A percentile compares a stretch with the other conserved stretches of the same genome.
phyloP scores from a whole-genome alignment of 2,329 filamentous ascomycete genomes.

The Penicillium sclerotigenum region DNA sequence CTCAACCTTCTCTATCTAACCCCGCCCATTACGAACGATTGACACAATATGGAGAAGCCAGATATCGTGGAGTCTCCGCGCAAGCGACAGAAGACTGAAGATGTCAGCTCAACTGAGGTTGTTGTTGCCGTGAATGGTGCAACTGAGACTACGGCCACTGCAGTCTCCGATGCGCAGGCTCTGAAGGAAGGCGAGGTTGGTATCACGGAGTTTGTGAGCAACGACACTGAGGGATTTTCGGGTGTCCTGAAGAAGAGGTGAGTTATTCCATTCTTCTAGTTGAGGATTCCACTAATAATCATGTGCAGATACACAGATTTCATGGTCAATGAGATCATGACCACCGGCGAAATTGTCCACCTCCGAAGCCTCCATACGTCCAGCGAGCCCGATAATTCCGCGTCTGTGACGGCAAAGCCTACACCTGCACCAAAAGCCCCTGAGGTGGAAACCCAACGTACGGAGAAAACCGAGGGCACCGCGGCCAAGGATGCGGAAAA shows the following conservation, averaged over 20 bases:
- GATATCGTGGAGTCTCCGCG: constrained; percentile 36
- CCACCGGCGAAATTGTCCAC: constrained; percentile 72
- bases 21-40: constrained; percentile 3
- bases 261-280: background rate
- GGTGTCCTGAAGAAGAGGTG: constrained; percentile 67
- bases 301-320: constrained; percentile 76
- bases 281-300: constrained; percentile 2
- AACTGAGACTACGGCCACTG: constrained; percentile 9
- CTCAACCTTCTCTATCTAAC: constrained; percentile 10
- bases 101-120: constrained; percentile 17
- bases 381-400: constrained; percentile 10
- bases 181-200: constrained; percentile 52
- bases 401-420: constrained; percentile 2
- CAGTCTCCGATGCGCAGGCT: constrained; percentile 30
- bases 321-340: constrained; percentile 81
- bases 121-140: constrained; percentile 14
- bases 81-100: constrained; percentile 36
- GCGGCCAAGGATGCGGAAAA: constrained; percentile 14
- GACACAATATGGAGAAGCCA: constrained; percentile 31
- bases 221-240: constrained; percentile 56
- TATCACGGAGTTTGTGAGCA: constrained; percentile 62
- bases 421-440: constrained; percentile 1
- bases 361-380: constrained; percentile 52
- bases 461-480: constrained; percentile 11
- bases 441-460: constrained; percentile 13